Evolutionary conservation across 352 stramenopile genomes (phyloP), one percentile per base, ranked within the genome.

Genomic region (Thraustochytrium sp.): DNA sequence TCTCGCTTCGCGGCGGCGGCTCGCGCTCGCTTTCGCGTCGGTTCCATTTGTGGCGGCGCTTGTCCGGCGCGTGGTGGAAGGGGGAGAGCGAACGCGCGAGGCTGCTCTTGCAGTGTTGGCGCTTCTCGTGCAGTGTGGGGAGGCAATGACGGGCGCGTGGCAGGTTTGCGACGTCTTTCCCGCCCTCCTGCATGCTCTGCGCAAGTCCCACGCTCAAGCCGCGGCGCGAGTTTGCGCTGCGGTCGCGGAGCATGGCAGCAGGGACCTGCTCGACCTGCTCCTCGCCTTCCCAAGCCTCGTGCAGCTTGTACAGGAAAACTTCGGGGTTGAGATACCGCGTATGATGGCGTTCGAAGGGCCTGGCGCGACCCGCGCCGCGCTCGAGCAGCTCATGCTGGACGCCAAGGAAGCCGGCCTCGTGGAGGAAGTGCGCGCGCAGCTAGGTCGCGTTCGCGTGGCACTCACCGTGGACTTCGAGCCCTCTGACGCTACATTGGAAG

Each of bases 91-190:
- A 13, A 11, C 31, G 16, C 59, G 59, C 3, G 26, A 77, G 13
- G n/a, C 16, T 40, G 65, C 65, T 21, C 49, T 77, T 11, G 9
- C 38, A 8, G 23, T 77, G 13, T 62, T 77, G 34, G 37, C 68
- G 34, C 18, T 44, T 11, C 65, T 64, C 8, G 65, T 77, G 18
- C 29, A 26, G 13, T 23, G 29, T 16, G 65, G 65, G n/a, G 23
- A 55, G 11, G 46, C 42, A 21, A 62, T 77, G 42, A 62, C 49
- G 13, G 49, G 23, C 13, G 65, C 65, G n/a, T 77, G 65, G 65
- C 65, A 55, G 26, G 11, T 21, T 77, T 77, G 65, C 46, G 65
- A 77, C n/a, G 65, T 77, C 23, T 62, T 77, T 5, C 3, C 65
- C 8, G 49, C 65, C 13, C 46, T 77, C 18, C n/a, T 62, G 26